Percentiles rank a stretch among this genome's conserved stretches.
Evolutionary conservation across 805 yeast species (phyloP).

Genomic region (Kazachstania africana): DNA sequence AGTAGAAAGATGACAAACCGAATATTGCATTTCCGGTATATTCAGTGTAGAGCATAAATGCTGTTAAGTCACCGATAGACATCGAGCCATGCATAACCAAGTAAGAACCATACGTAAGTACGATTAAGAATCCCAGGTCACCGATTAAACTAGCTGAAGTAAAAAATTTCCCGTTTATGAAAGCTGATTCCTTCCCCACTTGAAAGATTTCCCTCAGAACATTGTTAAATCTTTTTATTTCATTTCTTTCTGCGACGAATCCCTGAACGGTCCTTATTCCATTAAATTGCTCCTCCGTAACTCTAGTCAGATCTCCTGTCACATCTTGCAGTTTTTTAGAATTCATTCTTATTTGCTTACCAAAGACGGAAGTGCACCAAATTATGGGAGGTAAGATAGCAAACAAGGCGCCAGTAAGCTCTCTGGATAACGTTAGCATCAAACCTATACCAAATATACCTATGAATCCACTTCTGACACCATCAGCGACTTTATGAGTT

Average conservation of each 20-base stretch:
- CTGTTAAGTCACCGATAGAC: slow-evolving; percentile 82
- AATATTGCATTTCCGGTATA: slow-evolving; percentile 85
- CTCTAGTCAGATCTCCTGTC: slow-evolving; percentile 76
- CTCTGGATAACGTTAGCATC: slow-evolving; percentile 80
- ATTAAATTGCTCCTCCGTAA: slow-evolving; percentile 82
- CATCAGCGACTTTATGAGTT: slow-evolving; percentile 87
- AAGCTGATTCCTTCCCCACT: slow-evolving; percentile 72
- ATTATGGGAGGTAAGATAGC: slow-evolving; percentile 73
- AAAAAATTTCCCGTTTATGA: slow-evolving; percentile 63
- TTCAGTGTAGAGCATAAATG: slow-evolving; percentile 91
- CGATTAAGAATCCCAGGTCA: slow-evolving; percentile 65
- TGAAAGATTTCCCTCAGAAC: slow-evolving; percentile 57
- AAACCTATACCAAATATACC: slow-evolving; percentile 79
- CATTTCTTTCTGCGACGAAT: slow-evolving; percentile 78
- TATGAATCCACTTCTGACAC: slow-evolving; percentile 67
- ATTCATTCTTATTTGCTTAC: slow-evolving; percentile 63
- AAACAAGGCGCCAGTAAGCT: slow-evolving; percentile 69
- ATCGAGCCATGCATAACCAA: slow-evolving; percentile 66
- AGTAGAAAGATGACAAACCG: slow-evolving; percentile 85
- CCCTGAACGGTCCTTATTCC: slow-evolving; percentile 85
- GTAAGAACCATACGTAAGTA: slow-evolving; percentile 71
- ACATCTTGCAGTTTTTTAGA: slow-evolving; percentile 76
- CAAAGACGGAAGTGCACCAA: slow-evolving; percentile 69
- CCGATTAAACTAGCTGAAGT: slow-evolving; percentile 76
- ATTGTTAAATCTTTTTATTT: slow-evolving; percentile 60